Conservation (phyloP, 1,139 yeast species). For the Lodderomyces elongisporus region DNA sequence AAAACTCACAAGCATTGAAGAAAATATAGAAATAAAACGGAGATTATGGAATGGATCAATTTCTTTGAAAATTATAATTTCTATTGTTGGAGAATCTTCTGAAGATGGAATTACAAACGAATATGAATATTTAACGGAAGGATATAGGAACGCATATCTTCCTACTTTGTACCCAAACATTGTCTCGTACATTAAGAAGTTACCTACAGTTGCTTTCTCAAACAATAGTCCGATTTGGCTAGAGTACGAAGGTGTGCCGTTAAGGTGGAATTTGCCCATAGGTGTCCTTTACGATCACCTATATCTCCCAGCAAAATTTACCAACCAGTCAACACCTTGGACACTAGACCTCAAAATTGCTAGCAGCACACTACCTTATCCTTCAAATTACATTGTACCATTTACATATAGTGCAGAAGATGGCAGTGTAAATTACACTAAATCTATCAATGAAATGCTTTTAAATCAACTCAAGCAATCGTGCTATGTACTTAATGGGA, state of each 20-base stretch:
- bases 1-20: constrained; percentile 2
- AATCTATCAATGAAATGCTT: constrained; percentile 48
- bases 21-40: constrained; percentile 22
- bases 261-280: constrained; percentile 76
- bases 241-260: constrained; percentile 56
- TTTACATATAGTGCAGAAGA: constrained; percentile 15
- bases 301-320: constrained; percentile 17
- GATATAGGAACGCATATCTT: constrained; percentile 52
- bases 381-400: constrained; percentile 51
- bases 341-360: constrained; percentile 35
- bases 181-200: constrained; percentile 31
- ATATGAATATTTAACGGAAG: constrained; percentile 20
- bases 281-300: constrained; percentile 64
- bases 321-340: constrained; percentile 34
- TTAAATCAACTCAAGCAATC: constrained; percentile 78
- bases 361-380: constrained; percentile 39
- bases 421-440: constrained; percentile 19
- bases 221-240: constrained; percentile 52
- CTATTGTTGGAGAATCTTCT: constrained; percentile 1
- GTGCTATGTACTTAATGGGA: constrained; percentile 66
- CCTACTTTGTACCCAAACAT: constrained; percentile 44
- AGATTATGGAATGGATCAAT: constrained; percentile 55
- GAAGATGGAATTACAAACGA: too few species aligned
- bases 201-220: constrained; percentile 15
- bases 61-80: constrained; percentile 35